Evolutionary conservation across 305 asterid genomes (phyloP).

Genomic region (Fraxinus baroniana): DNA sequence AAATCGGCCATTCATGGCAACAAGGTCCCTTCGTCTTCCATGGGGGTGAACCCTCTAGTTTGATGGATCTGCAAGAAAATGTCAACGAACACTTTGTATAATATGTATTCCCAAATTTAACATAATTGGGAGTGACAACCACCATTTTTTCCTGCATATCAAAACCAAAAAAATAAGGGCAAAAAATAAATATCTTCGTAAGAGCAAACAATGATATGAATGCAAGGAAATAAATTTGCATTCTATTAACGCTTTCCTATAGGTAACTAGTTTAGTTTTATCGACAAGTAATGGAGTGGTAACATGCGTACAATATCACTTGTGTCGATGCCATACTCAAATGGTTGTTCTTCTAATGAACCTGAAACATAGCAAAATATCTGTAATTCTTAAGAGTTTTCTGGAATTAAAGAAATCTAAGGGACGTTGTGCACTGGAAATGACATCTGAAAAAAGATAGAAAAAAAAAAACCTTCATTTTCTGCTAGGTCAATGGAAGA

Average conservation of each 20-base stretch:
- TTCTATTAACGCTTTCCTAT: neutral
- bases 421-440: constrained; percentile 17
- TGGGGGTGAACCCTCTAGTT: constrained; percentile 42
- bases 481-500: constrained; percentile 27
- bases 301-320: constrained; percentile 47
- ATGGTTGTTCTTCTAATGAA: constrained; percentile 34
- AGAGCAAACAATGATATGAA: constrained; percentile 10
- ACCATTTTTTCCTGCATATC: constrained; percentile 57
- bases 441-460: constrained; percentile 9
- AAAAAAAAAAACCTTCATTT: constrained; percentile 33
- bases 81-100: constrained; percentile 45
- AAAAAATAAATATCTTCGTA: constrained; percentile 15
- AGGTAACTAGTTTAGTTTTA: neutral
- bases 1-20: constrained; percentile 49
- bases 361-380: constrained; percentile 39
- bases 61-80: constrained; percentile 55
- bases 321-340: constrained; percentile 24
- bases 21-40: constrained; percentile 27
- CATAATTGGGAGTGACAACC: constrained; percentile 48
- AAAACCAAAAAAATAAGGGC: neutral
- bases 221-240: neutral
- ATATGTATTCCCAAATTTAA: constrained; percentile 39
- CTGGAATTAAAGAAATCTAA: constrained; percentile 22
- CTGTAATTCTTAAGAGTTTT: constrained; percentile 13
- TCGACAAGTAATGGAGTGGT: neutral